These are phyloP conservation scores for Iberis amara DNA, from an alignment of 441 rosid species.

Conservation along the genomic window DNA sequence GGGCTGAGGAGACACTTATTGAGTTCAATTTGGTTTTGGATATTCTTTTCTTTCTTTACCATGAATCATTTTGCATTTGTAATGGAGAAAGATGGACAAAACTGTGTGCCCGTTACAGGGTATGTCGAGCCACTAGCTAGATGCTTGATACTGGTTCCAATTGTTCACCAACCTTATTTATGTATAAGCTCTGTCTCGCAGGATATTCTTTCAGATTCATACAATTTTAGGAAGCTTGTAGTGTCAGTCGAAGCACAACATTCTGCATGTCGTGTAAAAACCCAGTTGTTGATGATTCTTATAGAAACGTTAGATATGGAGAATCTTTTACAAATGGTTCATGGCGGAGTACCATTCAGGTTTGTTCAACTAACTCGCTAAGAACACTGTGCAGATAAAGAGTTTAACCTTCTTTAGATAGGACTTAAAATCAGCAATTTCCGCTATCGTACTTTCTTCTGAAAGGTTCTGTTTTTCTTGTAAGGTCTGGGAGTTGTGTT, in stretches of 20 bases:
- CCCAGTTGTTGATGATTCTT: slow-evolving; percentile 74
- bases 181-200: slow-evolving; percentile 35
- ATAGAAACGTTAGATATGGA: slow-evolving; percentile 80
- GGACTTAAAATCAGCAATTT: slow-evolving; percentile 1
- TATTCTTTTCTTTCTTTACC: slow-evolving; percentile 73
- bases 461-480: slow-evolving; percentile 30
- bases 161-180: slow-evolving; percentile 25
- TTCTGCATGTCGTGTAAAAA: slow-evolving; percentile 58
- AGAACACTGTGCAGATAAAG: slow-evolving; percentile 4
- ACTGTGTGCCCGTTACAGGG: slow-evolving; percentile 73
- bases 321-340: slow-evolving; percentile 85
- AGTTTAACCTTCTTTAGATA: slow-evolving; percentile 4
- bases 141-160: slow-evolving; percentile 17
- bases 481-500: slow-evolving; percentile 54
- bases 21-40: slow-evolving; percentile 86
- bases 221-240: slow-evolving; percentile 60
- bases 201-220: slow-evolving; percentile 70
- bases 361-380: slow-evolving; percentile 28
- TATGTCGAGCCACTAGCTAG: slow-evolving; percentile 33
- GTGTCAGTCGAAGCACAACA: slow-evolving; percentile 66
- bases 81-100: slow-evolving; percentile 77
- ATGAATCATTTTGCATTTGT: slow-evolving; percentile 74
- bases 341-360: slow-evolving; percentile 85
- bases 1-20: slow-evolving; percentile 92
- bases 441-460: slow-evolving; percentile 8